Base-by-base conservation (phyloP, 441 rosid genomes). In the Arabidopsis lyrata region DNA sequence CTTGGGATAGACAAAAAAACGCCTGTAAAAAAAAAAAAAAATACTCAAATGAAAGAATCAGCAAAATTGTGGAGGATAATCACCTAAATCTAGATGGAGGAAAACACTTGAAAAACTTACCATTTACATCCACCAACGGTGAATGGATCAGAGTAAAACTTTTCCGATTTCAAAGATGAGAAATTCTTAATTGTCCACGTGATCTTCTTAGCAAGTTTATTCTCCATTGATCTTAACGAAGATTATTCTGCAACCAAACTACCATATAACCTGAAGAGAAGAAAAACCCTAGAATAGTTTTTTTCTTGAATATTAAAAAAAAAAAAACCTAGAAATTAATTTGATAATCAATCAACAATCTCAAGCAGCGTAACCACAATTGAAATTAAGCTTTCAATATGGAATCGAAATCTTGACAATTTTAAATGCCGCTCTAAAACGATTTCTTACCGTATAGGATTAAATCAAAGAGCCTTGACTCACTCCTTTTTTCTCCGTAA, bases 111-210 rank as follows among this genome's bases (percentile, higher is more conserved):
- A 29, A 32, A 31, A 8, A 3, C 38, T 66, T 73, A 86, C 93
- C 91, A 88, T 76, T 84, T 83, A 68, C 82, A 86, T 18, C 89
- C 82, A n/a, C 83, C 85, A 34, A 82, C 83, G 2, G 78, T 20
- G 52, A 88, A 84, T 15, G 35, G 5, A 31, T 85, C 87, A 1
- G 93, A 88, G 42, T 76, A 81, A 58, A 72, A 81, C 78, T 74
- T 81, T 72, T 70, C 73, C 2, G 69, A 59, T 68, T 72, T 65
- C 80, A 80, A 66, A 58, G 82, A 74, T 16, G 84, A 48, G 70
- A 85, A 85, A 66, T 84, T 78, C 41, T 84, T 81, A 8, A 88
- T 84, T 11, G 63, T 74, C 90, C 93, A 88, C 11, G 82, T 74
- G 78, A 84, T 80, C 59, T 84, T 85, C 5, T 52, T 61, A 0